phyloP scores from a whole-genome alignment of 495 filamentous ascomycete species.

The Hypomontagnella submonticulosa region DNA sequence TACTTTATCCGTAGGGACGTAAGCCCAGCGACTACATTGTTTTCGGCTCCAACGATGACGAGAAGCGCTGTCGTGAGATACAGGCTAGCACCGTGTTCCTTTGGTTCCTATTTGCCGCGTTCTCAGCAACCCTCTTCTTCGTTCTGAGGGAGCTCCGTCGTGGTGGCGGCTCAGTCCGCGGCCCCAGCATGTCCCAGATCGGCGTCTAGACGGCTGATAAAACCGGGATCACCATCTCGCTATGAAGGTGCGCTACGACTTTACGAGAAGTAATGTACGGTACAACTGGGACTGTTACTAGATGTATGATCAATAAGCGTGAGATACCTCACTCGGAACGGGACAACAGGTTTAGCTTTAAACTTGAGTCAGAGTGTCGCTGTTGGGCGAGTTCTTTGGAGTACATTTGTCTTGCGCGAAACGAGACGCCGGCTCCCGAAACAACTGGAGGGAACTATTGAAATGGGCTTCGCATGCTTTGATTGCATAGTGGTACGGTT shows the following conservation, averaged over 20 bases:
- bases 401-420: conserved; percentile 11
- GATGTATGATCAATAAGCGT: conserved; percentile 19
- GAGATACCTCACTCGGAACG: background rate
- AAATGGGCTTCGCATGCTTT: conserved; percentile 4
- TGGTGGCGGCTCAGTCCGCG: conserved; percentile 53
- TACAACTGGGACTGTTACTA: conserved; percentile 3
- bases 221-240: conserved; percentile 13
- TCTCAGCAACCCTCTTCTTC: conserved; percentile 50
- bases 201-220: conserved; percentile 49
- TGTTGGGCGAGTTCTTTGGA: conserved; percentile 2
- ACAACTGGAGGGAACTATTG: background rate
- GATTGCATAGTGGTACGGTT: conserved; percentile 3
- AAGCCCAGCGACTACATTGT: conserved; percentile 56
- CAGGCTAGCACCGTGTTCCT: conserved; percentile 61
- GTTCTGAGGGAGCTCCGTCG: conserved; percentile 52
- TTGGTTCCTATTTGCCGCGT: conserved; percentile 60
- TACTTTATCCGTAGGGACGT: conserved; percentile 22
- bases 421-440: background rate
- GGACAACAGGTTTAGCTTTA: conserved; percentile 23
- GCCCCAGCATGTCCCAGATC: conserved; percentile 61
- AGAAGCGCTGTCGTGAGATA: conserved; percentile 61
- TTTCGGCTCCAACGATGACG: conserved; percentile 55
- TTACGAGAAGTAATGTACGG: conserved; percentile 19
- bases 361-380: background rate
- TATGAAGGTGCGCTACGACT: conserved; percentile 21